Evolutionary conservation across 2,329 filamentous ascomycete species (phyloP), one percentile per base, ranked within the genome.

Genomic region (Coniella lustricola): DNA sequence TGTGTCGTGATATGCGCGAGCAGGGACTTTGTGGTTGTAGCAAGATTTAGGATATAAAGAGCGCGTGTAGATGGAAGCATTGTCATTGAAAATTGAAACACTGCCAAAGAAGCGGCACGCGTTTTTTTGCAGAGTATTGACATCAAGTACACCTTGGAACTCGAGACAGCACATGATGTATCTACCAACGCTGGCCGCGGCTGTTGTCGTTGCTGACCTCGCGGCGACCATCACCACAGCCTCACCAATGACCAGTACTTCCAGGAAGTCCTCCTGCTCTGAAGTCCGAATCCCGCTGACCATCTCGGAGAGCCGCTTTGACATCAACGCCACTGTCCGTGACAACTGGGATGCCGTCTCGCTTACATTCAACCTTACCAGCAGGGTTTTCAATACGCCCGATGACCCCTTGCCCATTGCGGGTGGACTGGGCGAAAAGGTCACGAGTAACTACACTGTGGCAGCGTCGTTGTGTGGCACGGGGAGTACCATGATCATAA

Each of bases 321-420:
- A 60, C 13, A 16, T 63, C 1, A 55, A 56, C 34, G 51, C 53
- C 8, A 57, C 53, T 5, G 44, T 62, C 12, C 47, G 59, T 16
- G 56, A 62, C 34, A 49, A 63, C 39, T 63, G 60, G 60, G 61
- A 63, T 43, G 59, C 54, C 9, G 57, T 55, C 3, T 52, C 60
- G 5, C 49, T 63, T 10, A 57, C 59, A 1, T 52, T 63, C 20
- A 61, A 59, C 48, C 49, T 62, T 18, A 63, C 61, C n/a, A 49
- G 56, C 7, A 53, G 56, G 18, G 57, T 62, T 40, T 60, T 55
- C 14, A 46, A 48, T 1, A 52, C 35, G 7, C n/a, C 49, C 13
- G 49, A 48, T 12, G 51, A 59, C 35, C 60, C 60, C 1, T 37
- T 62, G 5, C 59, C 59, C 8, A 53, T 63, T 21, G 40, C 48